phyloP scores from a whole-genome alignment of 768 basidiomycete genomes.

The Cystobasidium ongulense region DNA sequence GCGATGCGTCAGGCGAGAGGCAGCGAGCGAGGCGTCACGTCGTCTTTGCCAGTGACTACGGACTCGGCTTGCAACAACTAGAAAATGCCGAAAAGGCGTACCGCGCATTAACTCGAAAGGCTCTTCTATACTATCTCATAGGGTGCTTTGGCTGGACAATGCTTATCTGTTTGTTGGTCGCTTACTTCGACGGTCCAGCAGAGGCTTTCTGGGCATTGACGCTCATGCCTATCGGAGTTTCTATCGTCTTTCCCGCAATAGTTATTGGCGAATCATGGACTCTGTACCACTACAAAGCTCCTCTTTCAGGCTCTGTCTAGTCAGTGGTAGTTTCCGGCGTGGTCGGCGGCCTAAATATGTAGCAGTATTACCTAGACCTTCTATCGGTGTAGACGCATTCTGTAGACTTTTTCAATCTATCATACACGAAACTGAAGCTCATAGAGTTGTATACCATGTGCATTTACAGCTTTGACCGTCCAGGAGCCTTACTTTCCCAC shows the following conservation, averaged over 20 bases:
- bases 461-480: slow-evolving; percentile 3
- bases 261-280: not conserved
- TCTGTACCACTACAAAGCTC: not conserved
- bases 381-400: not conserved
- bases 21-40: not conserved
- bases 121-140: not conserved
- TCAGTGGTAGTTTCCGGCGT: not conserved
- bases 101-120: not conserved
- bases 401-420: not conserved
- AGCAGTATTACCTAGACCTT: too few relatives aligned
- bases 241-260: not conserved
- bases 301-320: not conserved
- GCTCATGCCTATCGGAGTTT: not conserved
- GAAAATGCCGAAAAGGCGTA: not conserved
- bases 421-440: not conserved
- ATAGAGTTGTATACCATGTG: too few relatives aligned
- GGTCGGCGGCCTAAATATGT: too few relatives aligned
- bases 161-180: not conserved
- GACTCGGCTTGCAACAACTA: not conserved
- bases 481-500: slow-evolving; percentile 4
- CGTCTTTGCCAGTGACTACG: not conserved
- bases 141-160: not conserved
- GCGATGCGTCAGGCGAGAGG: not conserved
- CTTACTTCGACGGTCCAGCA: not conserved
- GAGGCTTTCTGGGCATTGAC: not conserved